phyloP scores from a whole-genome alignment of 352 stramenopile species.

The Phytophthora vignae region DNA sequence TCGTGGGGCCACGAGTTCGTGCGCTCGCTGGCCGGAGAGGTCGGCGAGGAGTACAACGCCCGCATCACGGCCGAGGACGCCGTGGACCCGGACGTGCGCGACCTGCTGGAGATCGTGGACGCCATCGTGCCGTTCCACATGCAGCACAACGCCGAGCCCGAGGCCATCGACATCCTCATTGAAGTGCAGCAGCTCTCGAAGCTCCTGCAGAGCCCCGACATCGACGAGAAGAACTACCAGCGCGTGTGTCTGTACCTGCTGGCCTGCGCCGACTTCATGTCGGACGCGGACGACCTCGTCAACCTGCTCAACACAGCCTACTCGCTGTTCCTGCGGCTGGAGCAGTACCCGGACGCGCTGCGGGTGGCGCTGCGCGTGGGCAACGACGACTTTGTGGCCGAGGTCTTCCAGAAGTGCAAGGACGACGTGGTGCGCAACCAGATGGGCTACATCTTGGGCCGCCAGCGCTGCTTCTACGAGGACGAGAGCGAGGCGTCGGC shows the following conservation, averaged over 20 bases:
- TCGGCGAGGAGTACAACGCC: constrained; percentile 94
- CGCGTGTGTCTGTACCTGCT: constrained; percentile 99
- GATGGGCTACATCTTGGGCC: constrained; percentile 97
- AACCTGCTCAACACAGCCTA: constrained; percentile 94
- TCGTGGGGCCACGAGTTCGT: constrained; percentile 99
- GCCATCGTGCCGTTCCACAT: constrained; percentile 99
- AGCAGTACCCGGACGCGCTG: constrained; percentile 96
- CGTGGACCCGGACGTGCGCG: constrained; percentile 79
- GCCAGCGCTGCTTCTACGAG: constrained; percentile 95
- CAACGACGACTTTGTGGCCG: constrained; percentile 77
- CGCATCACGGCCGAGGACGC: constrained; percentile 63
- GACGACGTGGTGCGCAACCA: constrained; percentile 82
- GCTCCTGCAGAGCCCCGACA: constrained; percentile 92
- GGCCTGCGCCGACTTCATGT: constrained; percentile 98
- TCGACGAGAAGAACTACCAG: constrained; percentile 99
- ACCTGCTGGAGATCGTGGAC: constrained; percentile 97
- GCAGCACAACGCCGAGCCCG: constrained; percentile 98
- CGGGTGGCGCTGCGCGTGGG: constrained; percentile 96
- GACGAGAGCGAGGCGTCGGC: constrained; percentile 91
- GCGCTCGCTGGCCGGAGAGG: constrained; percentile 96
- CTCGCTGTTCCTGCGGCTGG: constrained; percentile 94
- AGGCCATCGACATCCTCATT: constrained; percentile 99
- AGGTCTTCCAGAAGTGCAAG: constrained; percentile 84
- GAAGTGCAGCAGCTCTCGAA: constrained; percentile 98
- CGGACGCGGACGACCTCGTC: constrained; percentile 97